Base-by-base conservation (phyloP, 75 land plant species). In the Picea glauca region DNA sequence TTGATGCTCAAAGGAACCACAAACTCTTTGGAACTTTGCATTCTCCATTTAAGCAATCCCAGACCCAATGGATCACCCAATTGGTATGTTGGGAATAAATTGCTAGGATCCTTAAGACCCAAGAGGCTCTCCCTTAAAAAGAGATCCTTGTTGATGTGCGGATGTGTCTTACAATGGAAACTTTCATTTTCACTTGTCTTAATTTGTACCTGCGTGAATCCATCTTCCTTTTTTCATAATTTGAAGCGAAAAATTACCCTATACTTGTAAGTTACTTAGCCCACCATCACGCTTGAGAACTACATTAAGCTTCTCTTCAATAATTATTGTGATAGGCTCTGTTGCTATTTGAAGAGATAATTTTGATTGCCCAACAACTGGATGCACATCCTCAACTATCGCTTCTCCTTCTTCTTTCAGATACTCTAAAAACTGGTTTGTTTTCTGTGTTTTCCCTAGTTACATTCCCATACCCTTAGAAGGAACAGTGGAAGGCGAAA, bases 361-460 rank as follows among this genome's bases (percentile, higher is more conserved):
- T 54, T 61, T 79, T 70, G 78, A 65, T 64, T 62, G 58, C 13
- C 75, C 60, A 54, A 72, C 70, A 59, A 64, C 72, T 31, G 80
- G 83, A 5, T 66, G 74, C 17, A 80, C 82, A 58, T 82, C 85
- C 43, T 86, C 85, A 26, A 26, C 26, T 26, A 26, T 26, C 26
- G 76, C 80, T 68, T 86, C 85, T 43, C 81, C 85, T 75, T 86
- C 82, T 62, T 81, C 82, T 76, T 86, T 83, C 15, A 83, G 26
- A 33, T 79, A 79, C 64, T 85, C 84, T 26, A 85, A 54, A 50
- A 86, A 76, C 76, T 79, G 81, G 21, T 83, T 86, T 43, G 87
- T 77, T 73, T 83, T 86, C 72, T 80, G 77, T 32, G 80, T 62
- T 77, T 86, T 86, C 46, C 87, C 87, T 57, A 86, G 81, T 74